Base-by-base conservation (phyloP, 2,329 filamentous ascomycete genomes). In the Calonectria hawksworthii region DNA sequence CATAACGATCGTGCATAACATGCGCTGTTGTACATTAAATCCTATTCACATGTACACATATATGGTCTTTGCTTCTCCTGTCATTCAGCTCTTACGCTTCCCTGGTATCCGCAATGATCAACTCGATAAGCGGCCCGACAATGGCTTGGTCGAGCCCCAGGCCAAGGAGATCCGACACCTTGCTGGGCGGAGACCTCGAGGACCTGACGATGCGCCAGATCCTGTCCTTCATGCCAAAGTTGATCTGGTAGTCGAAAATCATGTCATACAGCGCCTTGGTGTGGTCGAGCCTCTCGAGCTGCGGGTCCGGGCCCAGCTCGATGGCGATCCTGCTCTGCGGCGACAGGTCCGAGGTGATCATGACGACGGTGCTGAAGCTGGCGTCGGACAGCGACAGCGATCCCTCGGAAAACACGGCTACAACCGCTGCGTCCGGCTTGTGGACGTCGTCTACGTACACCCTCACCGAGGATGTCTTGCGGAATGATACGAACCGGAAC, bases 191-290 rank as follows among this genome's bases (percentile, higher is more conserved):
- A 28, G 63, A 36, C n/a, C 38, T 18, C 7, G 38, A 41, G 16
- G 50, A 54, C 11, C 36, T 21, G 13, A 66, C 28, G 26, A 72
- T 67, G 8, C 11, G 21, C 70, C 70, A 72, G n/a, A 72, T 51
- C n/a, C 36, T 67, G 38, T 72, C 70, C 51, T 72, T 72, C 44
- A 50, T 28, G 10, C 47, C 61, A 41, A 72, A 72, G 21, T 72
- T 41, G 23, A 67, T 52, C 36, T 72, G 70, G 63, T 34, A 72
- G 28, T 72, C 63, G 14, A 67, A 61, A 38, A 72, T 28, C 61
- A 72, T 50, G 16, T 44, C 51, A 30, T 72, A 28, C 36, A 72
- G 36, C 28, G 50, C 47, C 10, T 67, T 23, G 3, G 21, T 72
- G 23, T 66, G 63, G 36, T 72, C 63, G 5, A 61, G 26, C 5